A percentile compares a stretch with the other conserved stretches of the same genome.
These are phyloP conservation scores for Niveomyces coronatus DNA, from an alignment of 2,329 filamentous ascomycete genomes.

Conservation along the genomic window DNA sequence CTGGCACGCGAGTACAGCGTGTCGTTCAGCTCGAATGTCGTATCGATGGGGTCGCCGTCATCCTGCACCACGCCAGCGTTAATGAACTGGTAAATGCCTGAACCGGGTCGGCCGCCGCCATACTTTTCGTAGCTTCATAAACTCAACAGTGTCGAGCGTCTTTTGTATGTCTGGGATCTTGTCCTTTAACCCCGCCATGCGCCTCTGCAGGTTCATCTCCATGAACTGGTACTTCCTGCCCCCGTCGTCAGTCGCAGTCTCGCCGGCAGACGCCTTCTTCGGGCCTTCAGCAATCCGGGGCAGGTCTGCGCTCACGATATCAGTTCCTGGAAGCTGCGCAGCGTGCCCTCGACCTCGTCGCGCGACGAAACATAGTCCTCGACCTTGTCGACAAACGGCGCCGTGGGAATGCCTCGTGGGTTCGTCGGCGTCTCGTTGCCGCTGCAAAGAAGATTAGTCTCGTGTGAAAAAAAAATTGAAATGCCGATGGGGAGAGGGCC, in stretches of 20 bases:
- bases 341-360: constrained; percentile 67
- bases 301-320: constrained; percentile 74
- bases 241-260: constrained; percentile 13
- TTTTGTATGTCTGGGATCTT: constrained; percentile 98
- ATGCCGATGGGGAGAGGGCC: neutral
- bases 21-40: constrained; percentile 93
- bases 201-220: constrained; percentile 84
- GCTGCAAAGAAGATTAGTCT: constrained; percentile 11
- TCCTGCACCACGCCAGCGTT: constrained; percentile 23
- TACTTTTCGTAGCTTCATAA: constrained; percentile 69
- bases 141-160: constrained; percentile 83
- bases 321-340: constrained; percentile 86
- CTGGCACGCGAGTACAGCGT: constrained; percentile 85
- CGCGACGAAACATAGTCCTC: constrained; percentile 77
- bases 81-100: constrained; percentile 9
- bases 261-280: too few relatives aligned
- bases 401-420: constrained; percentile 71
- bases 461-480: too few relatives aligned
- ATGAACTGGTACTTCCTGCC: constrained; percentile 97
- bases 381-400: constrained; percentile 78
- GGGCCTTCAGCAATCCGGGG: too few relatives aligned
- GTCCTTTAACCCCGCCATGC: constrained; percentile 72
- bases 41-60: constrained; percentile 64
- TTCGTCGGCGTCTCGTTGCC: constrained; percentile 51
- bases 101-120: neutral